Evolutionary conservation across 306 rosid species (phyloP), one percentile per base, ranked within the genome.

Genomic region (Cyclanthera cordifolia): DNA sequence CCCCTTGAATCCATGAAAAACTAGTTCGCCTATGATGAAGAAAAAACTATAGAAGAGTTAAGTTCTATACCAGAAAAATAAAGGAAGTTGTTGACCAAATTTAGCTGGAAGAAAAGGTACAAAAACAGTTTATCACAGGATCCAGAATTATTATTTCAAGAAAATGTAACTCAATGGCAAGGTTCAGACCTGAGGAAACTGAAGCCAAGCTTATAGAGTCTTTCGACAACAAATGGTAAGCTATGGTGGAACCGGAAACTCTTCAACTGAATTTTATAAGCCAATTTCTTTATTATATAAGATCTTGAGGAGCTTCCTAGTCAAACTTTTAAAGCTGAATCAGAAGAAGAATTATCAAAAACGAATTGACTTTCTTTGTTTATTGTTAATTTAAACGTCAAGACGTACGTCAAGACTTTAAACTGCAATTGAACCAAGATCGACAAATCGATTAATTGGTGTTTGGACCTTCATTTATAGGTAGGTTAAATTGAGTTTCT

Each of bases 271-370:
- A 14, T 47, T 67, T 47, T 48, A 28, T 47, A 67, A 53, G 28
- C 45, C 7, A 59, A 17, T 11, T 51, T 69, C 58, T 50, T 39
- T n/a, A 27, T 67, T 82, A 79, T 77, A 78, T 77, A 81, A 73
- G 82, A 71, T 39, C 37, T 10, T 16, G 3, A 8, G 54, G 75
- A 57, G 75, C 57, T 34, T 84, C 67, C 37, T 28, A 52, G 88
- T 83, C 89, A 83, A 86, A 79, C 80, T 72, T 82, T 54, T 84
- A 82, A 69, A 45, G 80, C 84, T 82, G 88, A 47, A 82, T 71
- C 39, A 65, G 75, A 73, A 30, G 75, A 73, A 30, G 69, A 68
- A 30, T 51, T 32, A 9, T 28, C 56, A 61, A 74, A 74, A 72
- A 53, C 55, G 53, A 59, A 12, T 60, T 32, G 56, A 55, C 27